A percentile compares a stretch with the other conserved stretches of the same genome.
Evolutionary conservation across 805 yeast species (phyloP).

Genomic region (Candida oleophila): DNA sequence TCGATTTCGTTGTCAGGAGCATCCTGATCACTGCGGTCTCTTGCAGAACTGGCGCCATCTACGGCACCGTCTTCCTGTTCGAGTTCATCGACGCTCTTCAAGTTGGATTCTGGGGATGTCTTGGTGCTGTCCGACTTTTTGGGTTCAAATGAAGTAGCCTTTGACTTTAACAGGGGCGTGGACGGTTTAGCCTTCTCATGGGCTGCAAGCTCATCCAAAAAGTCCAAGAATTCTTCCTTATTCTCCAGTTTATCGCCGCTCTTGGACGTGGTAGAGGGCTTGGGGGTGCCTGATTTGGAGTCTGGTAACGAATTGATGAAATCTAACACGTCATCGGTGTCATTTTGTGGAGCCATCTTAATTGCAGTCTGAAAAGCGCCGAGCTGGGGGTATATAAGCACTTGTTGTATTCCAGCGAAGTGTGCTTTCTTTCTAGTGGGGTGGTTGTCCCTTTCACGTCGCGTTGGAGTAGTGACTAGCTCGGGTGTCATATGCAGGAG

Average conservation of each 20-base stretch:
- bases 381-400: no score
- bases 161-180: conserved; percentile 1
- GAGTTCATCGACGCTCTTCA: conserved; percentile 11
- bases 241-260: conserved; percentile 19
- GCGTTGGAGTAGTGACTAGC: no score
- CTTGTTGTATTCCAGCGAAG: no score
- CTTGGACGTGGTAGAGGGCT: conserved; percentile 15
- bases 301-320: conserved; percentile 80
- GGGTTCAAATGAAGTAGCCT: conserved; percentile 33
- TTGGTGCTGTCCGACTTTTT: conserved; percentile 21
- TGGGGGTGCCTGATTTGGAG: conserved; percentile 33
- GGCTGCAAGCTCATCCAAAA: conserved; percentile 69
- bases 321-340: conserved; percentile 75
- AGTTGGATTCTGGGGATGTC: conserved; percentile 7
- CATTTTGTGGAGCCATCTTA: conserved; percentile 30
- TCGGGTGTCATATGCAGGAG: no score
- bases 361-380: background rate
- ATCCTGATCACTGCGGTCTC: background rate
- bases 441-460: no score
- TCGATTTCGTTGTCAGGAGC: conserved; percentile 31
- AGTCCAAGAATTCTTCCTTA: conserved; percentile 51
- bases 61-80: background rate
- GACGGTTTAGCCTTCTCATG: conserved; percentile 42
- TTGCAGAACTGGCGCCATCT: background rate
- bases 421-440: no score